These are phyloP conservation scores for Fusarium pseudocircinatum DNA, from an alignment of 2,329 filamentous ascomycete genomes.

Conservation along the genomic window DNA sequence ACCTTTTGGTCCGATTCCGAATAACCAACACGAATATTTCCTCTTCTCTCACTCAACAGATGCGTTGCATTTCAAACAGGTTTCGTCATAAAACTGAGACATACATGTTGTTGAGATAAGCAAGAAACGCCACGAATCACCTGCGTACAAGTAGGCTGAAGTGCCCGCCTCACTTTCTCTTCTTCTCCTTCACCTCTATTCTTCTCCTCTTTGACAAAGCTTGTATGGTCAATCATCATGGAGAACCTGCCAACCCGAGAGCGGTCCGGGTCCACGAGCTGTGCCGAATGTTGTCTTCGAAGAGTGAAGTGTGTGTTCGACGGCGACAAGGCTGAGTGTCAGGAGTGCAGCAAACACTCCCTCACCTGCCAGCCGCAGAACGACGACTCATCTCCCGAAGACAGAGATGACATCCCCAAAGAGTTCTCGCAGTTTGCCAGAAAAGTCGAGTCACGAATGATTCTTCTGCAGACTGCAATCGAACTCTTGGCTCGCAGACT, in stretches of 20 bases:
- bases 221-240: neutral
- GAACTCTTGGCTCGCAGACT: neutral
- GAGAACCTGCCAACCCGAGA: conserved; percentile 37
- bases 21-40: neutral
- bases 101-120: neutral
- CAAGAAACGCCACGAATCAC: conserved; percentile 1
- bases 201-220: neutral
- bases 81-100: neutral
- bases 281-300: conserved; percentile 56
- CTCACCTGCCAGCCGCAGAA: conserved; percentile 57
- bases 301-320: conserved; percentile 59
- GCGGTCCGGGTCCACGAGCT: conserved; percentile 48
- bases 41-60: neutral
- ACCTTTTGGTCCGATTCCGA: neutral
- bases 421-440: neutral
- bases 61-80: neutral
- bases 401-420: neutral
- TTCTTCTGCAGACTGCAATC: conserved; percentile 12
- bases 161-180: neutral
- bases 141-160: neutral
- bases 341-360: conserved; percentile 56
- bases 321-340: conserved; percentile 50
- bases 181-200: neutral
- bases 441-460: conserved; percentile 14
- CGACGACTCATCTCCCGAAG: neutral